A percentile compares a stretch with the other conserved stretches of the same genome.
Conservation (phyloP, 768 basidiomycete genomes). For the Lentinula guzmanii region DNA sequence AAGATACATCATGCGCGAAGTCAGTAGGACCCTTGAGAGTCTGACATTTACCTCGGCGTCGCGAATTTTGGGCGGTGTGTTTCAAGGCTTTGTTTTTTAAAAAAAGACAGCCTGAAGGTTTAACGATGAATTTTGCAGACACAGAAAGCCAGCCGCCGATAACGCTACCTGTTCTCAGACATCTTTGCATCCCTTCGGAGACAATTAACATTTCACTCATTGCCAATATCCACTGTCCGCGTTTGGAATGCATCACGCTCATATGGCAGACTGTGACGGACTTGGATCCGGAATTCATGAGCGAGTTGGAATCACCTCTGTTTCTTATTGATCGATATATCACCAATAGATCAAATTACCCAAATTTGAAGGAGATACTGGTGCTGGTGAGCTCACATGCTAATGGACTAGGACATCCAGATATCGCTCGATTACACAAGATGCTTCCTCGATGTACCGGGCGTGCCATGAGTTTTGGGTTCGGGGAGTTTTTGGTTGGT, state of each 20-base stretch:
- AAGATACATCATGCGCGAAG: neutral
- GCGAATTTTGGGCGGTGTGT: neutral
- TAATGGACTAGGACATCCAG: neutral
- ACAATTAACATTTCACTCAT: constrained; percentile 2
- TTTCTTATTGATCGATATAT: neutral
- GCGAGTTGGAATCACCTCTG: neutral
- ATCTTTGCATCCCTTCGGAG: constrained; percentile 1
- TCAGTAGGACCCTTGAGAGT: neutral
- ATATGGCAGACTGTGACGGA: constrained; percentile 4
- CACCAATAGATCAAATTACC: constrained; percentile 2
- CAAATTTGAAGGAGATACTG: neutral
- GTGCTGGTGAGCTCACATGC: neutral
- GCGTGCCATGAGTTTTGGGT: neutral
- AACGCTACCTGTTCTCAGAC: neutral
- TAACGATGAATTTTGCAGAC: neutral
- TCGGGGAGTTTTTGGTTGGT: neutral
- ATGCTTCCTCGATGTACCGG: constrained; percentile 3
- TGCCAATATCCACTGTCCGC: neutral
- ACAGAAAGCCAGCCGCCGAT: constrained; percentile 3
- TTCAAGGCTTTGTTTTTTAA: neutral
- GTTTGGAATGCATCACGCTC: neutral
- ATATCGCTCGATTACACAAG: neutral
- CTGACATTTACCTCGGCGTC: constrained; percentile 4
- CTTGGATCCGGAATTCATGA: constrained; percentile 1
- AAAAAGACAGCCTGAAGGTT: neutral